Evolutionary conservation across 371 early-diverging fungal species (phyloP).

Genomic region (Apophysomyces variabilis): DNA sequence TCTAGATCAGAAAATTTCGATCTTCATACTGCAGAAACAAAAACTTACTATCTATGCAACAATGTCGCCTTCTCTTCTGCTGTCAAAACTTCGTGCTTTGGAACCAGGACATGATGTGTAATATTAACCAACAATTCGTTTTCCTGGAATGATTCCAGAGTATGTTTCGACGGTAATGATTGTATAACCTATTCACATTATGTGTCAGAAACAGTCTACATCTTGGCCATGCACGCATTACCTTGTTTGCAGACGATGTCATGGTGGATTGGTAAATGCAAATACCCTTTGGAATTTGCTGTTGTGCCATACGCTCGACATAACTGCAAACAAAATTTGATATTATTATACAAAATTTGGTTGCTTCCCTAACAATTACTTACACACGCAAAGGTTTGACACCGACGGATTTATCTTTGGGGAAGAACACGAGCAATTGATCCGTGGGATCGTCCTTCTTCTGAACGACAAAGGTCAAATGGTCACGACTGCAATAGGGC

Average conservation of each 20-base stretch:
- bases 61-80: constrained; percentile 93
- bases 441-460: constrained; percentile 82
- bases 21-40: neutral
- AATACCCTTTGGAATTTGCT: constrained; percentile 83
- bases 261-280: constrained; percentile 84
- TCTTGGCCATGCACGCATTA: constrained; percentile 19
- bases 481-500: constrained; percentile 63
- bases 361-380: constrained; percentile 16
- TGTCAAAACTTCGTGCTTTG: constrained; percentile 91
- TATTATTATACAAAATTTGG: neutral
- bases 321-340: constrained; percentile 49
- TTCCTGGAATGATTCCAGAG: constrained; percentile 94
- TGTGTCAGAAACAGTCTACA: neutral
- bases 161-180: constrained; percentile 75
- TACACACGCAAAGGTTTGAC: constrained; percentile 91
- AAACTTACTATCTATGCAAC: constrained; percentile 87
- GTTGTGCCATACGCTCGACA: constrained; percentile 84
- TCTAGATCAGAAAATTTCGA: neutral
- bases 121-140: constrained; percentile 98
- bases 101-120: constrained; percentile 97
- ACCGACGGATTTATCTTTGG: constrained; percentile 89
- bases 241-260: constrained; percentile 92
- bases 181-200: constrained; percentile 56
- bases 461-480: constrained; percentile 87
- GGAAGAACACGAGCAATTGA: constrained; percentile 91